Base-by-base conservation (phyloP, 768 basidiomycete genomes). In the Lactifluus hygrophoroides region DNA sequence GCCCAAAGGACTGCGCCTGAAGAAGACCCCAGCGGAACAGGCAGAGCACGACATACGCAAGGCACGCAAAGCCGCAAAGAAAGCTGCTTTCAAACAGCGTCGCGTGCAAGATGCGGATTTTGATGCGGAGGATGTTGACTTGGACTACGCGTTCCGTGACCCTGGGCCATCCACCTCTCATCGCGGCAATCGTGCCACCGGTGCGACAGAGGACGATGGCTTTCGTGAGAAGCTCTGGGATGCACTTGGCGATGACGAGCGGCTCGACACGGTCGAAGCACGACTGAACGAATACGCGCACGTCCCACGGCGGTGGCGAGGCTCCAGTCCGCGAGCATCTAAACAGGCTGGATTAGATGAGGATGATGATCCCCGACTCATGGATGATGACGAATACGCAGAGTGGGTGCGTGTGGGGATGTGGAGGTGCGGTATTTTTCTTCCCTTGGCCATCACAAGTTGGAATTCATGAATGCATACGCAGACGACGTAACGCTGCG, bases 351-450 rank as follows among this genome's bases (percentile, higher is more conserved):
- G n/a, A n/a, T n/a, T n/a, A n/a, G n/a, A n/a, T n/a, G n/a, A n/a
- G n/a, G 64, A 66, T 17, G 65, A 71, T 5, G 70, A 81, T 58
- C 75, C 76, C 28, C 68, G 66, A 47, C 62, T 68, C 48, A 86
- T 94, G 86, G 84, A 86, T 59, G 91, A 94, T 8, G 87, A 94
- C 64, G 85, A 90, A 59, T 95, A 95, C 64, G 81, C 86, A 1
- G 89, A 91, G 65, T 94, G 89, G 88, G 74, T 95, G 51, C 75
- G 93, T 62, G 71, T 78, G 25, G 90, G 90, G 47, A 94, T 96
- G 88, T 93, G 89, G 76, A 80, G 82, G 81, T 85, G 60, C 40
- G 81, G 71, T n/a, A n/a, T 21, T 5, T 23, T 48, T 10, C 30
- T 7, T 46, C 21, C 49, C 32, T 3, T 23, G 40, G 30, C 13